Conservation (phyloP, 2,329 filamentous ascomycete genomes). For the Nannizzia gypsea region DNA sequence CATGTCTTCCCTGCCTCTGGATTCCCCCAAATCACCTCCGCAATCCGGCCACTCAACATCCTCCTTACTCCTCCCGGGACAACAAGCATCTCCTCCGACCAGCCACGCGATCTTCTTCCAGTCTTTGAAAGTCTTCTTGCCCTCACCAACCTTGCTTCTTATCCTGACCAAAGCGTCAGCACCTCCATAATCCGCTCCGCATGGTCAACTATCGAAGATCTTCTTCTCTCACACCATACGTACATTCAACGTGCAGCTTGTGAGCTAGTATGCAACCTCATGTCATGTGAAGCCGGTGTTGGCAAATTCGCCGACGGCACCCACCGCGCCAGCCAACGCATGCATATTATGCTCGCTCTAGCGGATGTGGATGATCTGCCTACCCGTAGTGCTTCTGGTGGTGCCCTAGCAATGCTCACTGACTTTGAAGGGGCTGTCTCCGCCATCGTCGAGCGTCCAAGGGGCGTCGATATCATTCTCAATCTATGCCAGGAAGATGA, state of each 20-base stretch:
- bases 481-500: conserved; percentile 62
- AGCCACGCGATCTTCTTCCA: conserved; percentile 66
- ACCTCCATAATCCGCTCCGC: conserved; percentile 63
- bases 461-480: conserved; percentile 68
- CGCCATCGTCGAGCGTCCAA: conserved; percentile 56
- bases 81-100: conserved; percentile 39
- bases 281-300: conserved; percentile 34
- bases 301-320: conserved; percentile 42
- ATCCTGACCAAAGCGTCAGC: conserved; percentile 36
- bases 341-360: conserved; percentile 77
- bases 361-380: conserved; percentile 72
- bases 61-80: conserved; percentile 56
- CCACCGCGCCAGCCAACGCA: conserved; percentile 55
- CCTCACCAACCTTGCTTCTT: conserved; percentile 80
- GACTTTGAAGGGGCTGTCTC: conserved; percentile 63
- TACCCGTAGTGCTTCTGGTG: conserved; percentile 73
- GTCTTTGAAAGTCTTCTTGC: conserved; percentile 85
- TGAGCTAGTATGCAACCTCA: conserved; percentile 83
- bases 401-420: conserved; percentile 74
- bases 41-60: conserved; percentile 68
- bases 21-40: conserved; percentile 57
- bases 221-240: conserved; percentile 63
- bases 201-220: conserved; percentile 69
- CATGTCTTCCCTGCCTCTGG: conserved; percentile 75
- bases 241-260: conserved; percentile 71